Evolutionary conservation across 176 grass and related monocot genomes (phyloP), one percentile per base, ranked within the genome.

Genomic region (Hordeum marinum): DNA sequence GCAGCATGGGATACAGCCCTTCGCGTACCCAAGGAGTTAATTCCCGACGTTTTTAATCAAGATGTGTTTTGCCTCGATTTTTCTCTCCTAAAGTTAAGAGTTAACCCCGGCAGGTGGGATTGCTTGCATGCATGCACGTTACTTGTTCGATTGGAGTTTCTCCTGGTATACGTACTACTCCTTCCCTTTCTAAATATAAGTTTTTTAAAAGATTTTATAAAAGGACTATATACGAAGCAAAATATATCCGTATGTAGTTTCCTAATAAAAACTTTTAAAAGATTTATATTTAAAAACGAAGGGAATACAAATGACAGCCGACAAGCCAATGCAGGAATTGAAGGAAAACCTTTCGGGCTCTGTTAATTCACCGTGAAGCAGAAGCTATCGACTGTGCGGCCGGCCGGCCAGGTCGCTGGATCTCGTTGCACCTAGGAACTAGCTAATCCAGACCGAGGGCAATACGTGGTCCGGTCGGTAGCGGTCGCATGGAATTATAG

Each of bases 381-480:
- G 14, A 20, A 75, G 40, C 42, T 32, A 39, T 2, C 20, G 68
- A 81, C 15, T 24, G 48, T 40, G 37, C 45, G 46, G 46, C 18
- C 14, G 15, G 40, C 39, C 68, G 21, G 36, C 23, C 50, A 42
- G 63, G 88, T 90, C 25, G 88, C 36, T 79, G 34, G 42, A 45
- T 48, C 64, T 68, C 65, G 88, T 78, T 90, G 84, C 88, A 90
- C 88, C 88, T 82, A 86, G 60, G 41, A 72, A 3, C 46, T 21
- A 75, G 24, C 43, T 84, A 46, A 60, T 26, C 57, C 36, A 77
- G 31, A 25, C 24, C 72, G 15, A 63, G 25, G 72, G 57, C 20
- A 23, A 24, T 54, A 81, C 88, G 65, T 78, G 72, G 68, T 12
- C 12, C 2, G 41, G 78, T 67, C 43, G 78, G 63, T 80, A 45